phyloP scores from a whole-genome alignment of 1,284 basidiomycete genomes.

The Irpex rosettiformis region DNA sequence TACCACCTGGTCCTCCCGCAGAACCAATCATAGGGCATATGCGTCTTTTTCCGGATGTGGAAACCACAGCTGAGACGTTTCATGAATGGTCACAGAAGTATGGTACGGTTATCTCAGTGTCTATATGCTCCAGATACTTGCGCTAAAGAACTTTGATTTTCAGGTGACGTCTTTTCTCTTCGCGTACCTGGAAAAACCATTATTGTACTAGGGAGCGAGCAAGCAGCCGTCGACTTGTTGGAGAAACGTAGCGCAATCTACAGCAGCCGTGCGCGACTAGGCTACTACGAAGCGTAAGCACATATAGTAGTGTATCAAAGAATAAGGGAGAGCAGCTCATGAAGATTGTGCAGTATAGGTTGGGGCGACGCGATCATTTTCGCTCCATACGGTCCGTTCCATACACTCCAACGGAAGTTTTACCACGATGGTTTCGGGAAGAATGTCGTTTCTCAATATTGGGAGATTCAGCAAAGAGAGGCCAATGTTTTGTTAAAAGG shows the following conservation, averaged over 20 bases:
- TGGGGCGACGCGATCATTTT: neutral
- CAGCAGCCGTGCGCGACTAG: constrained; percentile 1
- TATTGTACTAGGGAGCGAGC: neutral
- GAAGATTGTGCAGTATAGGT: neutral
- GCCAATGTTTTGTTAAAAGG: neutral
- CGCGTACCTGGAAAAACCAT: constrained; percentile 1
- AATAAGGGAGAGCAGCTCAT: too few species aligned
- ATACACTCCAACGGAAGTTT: neutral
- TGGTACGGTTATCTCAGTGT: too few species aligned
- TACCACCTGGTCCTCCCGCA: neutral
- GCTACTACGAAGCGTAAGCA: neutral
- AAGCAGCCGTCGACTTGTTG: constrained; percentile 9
- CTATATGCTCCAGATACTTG: too few species aligned
- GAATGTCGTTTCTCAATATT: neutral
- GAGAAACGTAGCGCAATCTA: constrained; percentile 11
- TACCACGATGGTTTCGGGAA: neutral
- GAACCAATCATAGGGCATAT: neutral
- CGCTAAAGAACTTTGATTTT: neutral
- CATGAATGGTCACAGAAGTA: constrained; percentile 2
- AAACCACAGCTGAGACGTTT: neutral
- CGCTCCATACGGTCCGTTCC: neutral
- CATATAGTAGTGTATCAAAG: too few species aligned
- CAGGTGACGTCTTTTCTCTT: constrained; percentile 7
- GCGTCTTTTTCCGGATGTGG: neutral
- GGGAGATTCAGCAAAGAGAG: neutral